Evolutionary conservation across 371 early-diverging fungal species (phyloP).

Genomic region (Mucor racemosus): DNA sequence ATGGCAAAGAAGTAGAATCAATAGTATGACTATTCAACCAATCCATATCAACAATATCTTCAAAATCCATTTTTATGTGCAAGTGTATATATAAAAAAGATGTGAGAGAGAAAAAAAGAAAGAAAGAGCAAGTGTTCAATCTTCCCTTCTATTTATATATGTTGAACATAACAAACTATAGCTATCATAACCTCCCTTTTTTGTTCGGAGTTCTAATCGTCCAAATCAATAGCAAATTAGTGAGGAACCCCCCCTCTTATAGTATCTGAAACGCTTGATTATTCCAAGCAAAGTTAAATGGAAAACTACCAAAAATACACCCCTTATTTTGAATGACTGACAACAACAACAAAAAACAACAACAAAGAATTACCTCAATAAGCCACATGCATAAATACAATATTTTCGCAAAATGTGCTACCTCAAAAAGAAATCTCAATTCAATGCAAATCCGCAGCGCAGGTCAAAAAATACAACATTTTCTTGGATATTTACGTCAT

Average conservation of each 20-base stretch:
- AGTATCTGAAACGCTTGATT: conserved; percentile 3
- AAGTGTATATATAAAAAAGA: neutral
- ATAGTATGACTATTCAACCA: conserved; percentile 39
- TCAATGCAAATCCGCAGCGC: neutral
- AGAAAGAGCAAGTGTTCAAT: neutral
- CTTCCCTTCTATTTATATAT: neutral
- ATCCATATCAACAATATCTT: conserved; percentile 41
- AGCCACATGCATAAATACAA: conserved; percentile 2
- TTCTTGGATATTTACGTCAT: conserved; percentile 11
- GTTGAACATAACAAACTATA: conserved; percentile 3
- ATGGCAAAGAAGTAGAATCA: conserved; percentile 14
- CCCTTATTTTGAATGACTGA: conserved; percentile 4
- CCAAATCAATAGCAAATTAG: neutral
- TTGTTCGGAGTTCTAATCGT: neutral
- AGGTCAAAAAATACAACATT: conserved; percentile 2
- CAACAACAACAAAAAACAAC: neutral
- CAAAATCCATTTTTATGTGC: conserved; percentile 33
- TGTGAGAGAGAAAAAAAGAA: conserved; percentile 5
- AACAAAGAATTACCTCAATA: conserved; percentile 1
- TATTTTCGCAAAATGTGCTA: neutral
- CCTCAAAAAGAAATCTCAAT: neutral
- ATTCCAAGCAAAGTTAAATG: neutral
- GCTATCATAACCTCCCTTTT: neutral
- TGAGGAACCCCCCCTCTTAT: neutral
- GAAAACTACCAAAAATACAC: neutral